Evolutionary conservation across 140 eudicot genomes (phyloP).

Genomic region (Bidens hawaiensis): DNA sequence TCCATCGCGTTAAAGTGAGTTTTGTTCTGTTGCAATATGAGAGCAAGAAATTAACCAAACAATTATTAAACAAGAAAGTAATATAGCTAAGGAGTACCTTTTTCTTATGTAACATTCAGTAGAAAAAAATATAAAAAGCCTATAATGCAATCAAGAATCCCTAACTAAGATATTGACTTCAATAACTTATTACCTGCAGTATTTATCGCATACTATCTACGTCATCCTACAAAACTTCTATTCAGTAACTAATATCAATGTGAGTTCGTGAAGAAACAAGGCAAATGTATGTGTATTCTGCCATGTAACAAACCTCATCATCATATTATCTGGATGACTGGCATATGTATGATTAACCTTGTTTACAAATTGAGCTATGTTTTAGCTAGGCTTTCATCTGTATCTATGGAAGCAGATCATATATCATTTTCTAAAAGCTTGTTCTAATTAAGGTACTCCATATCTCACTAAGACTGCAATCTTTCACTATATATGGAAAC

Average conservation of each 20-base stretch:
- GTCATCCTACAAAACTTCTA: constrained; percentile 9
- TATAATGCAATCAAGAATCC: not conserved
- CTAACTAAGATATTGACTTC: not conserved
- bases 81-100: not conserved
- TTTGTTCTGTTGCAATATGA: constrained; percentile 47
- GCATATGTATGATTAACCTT: constrained; percentile 1
- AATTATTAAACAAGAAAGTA: not conserved
- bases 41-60: constrained; percentile 6
- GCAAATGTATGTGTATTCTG: not conserved
- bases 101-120: constrained; percentile 1
- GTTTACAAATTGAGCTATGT: not conserved
- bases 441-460: not conserved
- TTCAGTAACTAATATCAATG: not conserved
- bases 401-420: not conserved
- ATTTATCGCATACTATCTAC: constrained; percentile 10
- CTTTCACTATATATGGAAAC: constrained; percentile 4
- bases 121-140: constrained; percentile 2
- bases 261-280: too few species aligned
- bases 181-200: not conserved
- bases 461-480: not conserved
- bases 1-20: constrained; percentile 90
- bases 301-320: constrained; percentile 11
- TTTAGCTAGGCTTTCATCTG: not conserved
- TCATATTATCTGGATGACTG: constrained; percentile 13
- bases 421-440: not conserved